phyloP scores from a whole-genome alignment of 78 protist genomes.

The Bigelowiella natans region DNA sequence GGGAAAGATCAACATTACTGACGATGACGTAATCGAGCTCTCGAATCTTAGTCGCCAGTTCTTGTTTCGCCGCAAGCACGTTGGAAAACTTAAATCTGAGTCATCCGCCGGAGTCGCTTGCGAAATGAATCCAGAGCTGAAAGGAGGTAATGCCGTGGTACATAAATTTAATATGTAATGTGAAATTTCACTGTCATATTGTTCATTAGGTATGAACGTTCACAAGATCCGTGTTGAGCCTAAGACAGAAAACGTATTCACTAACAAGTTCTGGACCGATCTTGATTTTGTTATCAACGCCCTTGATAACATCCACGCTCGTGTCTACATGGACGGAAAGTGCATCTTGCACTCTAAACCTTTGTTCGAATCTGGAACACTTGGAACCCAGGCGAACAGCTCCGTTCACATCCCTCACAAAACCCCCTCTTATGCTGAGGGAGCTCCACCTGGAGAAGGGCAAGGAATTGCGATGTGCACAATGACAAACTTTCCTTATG shows the following conservation, averaged over 20 bases:
- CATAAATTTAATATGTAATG: no score
- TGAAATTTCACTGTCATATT: no score
- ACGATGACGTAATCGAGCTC: slow-evolving; percentile 31
- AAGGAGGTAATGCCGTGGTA: no score
- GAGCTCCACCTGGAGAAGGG: slow-evolving; percentile 6
- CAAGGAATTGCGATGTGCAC: slow-evolving; percentile 35
- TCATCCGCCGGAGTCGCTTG: slow-evolving; percentile 2
- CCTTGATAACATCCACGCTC: slow-evolving; percentile 44
- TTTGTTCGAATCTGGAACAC: slow-evolving; percentile 51
- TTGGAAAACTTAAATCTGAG: slow-evolving; percentile 22
- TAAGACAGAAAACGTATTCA: slow-evolving; percentile 34
- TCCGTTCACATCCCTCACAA: background rate
- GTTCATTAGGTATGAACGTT: background rate
- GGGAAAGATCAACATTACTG: slow-evolving; percentile 22
- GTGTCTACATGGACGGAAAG: slow-evolving; percentile 28
- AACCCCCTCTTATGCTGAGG: background rate
- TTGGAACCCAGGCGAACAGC: slow-evolving; percentile 24
- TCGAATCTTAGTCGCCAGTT: slow-evolving; percentile 41
- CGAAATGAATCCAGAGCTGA: slow-evolving; percentile 27
- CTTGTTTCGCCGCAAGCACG: slow-evolving; percentile 35
- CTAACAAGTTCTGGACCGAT: slow-evolving; percentile 23
- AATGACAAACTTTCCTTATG: slow-evolving; percentile 36
- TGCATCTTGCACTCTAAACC: slow-evolving; percentile 26
- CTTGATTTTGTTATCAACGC: slow-evolving; percentile 18
- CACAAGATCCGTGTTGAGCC: slow-evolving; percentile 13